Conservation (phyloP, 2,329 filamentous ascomycete species). For the Paraconiothyrium brasiliense region DNA sequence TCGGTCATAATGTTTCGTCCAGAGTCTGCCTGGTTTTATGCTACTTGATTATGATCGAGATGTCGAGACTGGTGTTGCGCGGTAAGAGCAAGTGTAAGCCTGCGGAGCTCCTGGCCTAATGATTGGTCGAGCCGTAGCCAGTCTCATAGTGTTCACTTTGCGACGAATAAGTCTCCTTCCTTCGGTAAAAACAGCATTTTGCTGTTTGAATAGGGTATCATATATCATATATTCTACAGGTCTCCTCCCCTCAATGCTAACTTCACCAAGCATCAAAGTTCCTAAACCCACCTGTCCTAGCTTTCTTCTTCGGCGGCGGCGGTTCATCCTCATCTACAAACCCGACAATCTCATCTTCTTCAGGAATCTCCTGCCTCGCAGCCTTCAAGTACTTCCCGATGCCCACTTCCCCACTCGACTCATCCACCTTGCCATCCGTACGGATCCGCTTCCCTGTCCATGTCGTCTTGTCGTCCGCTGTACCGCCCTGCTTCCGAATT, state of each 20-base stretch:
- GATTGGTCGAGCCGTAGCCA: not conserved
- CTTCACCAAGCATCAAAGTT: conserved; percentile 90
- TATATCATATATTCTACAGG: not conserved
- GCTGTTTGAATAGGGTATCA: conserved; percentile 7
- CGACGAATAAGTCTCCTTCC: not conserved
- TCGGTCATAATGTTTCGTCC: not conserved
- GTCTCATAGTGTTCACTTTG: not conserved
- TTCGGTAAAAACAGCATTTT: not conserved
- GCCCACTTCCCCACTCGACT: conserved; percentile 63
- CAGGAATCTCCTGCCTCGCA: conserved; percentile 53
- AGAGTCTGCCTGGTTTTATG: not conserved
- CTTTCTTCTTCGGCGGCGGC: conserved; percentile 79
- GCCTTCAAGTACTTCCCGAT: conserved; percentile 86
- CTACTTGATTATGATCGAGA: too few species aligned
- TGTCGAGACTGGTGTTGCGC: too few species aligned
- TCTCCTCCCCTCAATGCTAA: not conserved
- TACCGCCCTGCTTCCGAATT: conserved; percentile 71
- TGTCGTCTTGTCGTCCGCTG: conserved; percentile 87
- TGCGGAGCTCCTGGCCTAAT: conserved; percentile 3
- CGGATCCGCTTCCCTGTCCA: conserved; percentile 96
- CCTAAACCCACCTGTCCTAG: conserved; percentile 80
- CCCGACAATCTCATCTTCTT: conserved; percentile 68
- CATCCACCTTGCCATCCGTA: conserved; percentile 68
- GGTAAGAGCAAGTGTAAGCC: too few species aligned
- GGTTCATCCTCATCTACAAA: conserved; percentile 67